Evolutionary conservation across 2,329 filamentous ascomycete genomes (phyloP).

Genomic region (Sarocladiaceae sp.): DNA sequence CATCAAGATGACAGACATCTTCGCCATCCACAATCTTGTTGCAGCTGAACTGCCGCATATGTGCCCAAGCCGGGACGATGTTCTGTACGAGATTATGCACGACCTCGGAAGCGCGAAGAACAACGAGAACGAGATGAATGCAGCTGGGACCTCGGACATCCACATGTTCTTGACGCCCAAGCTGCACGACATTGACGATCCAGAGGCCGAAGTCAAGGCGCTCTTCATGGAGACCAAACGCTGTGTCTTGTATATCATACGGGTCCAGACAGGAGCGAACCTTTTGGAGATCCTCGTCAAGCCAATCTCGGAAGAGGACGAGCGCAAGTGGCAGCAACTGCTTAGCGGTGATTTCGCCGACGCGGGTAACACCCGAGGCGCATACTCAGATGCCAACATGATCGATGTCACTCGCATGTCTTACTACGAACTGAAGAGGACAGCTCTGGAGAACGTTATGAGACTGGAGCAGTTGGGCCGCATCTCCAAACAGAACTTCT

Average conservation of each 20-base stretch:
- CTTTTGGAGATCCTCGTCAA: constrained; percentile 95
- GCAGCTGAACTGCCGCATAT: constrained; percentile 73
- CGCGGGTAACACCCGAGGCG: constrained; percentile 67
- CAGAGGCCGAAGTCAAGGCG: constrained; percentile 85
- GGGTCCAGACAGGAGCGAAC: constrained; percentile 85
- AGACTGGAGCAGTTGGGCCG: constrained; percentile 80
- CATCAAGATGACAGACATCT: constrained; percentile 97
- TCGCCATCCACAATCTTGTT: constrained; percentile 88
- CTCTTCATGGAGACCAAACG: constrained; percentile 98
- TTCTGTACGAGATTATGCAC: constrained; percentile 84
- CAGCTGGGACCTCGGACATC: constrained; percentile 82
- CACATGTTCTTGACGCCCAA: constrained; percentile 87
- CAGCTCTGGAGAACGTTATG: constrained; percentile 90
- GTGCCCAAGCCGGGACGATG: constrained; percentile 77
- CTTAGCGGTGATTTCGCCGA: constrained; percentile 74
- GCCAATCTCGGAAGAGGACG: constrained; percentile 80
- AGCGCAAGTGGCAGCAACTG: constrained; percentile 78
- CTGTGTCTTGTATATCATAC: constrained; percentile 95
- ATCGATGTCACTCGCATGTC: constrained; percentile 85
- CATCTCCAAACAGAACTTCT: constrained; percentile 85
- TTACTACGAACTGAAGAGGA: constrained; percentile 89
- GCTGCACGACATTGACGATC: constrained; percentile 85
- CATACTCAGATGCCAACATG: constrained; percentile 87
- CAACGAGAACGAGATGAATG: constrained; percentile 90
- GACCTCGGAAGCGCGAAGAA: constrained; percentile 94